Base-by-base conservation (phyloP, 164 flowering plant genomes). In the Aristolochia contorta region DNA sequence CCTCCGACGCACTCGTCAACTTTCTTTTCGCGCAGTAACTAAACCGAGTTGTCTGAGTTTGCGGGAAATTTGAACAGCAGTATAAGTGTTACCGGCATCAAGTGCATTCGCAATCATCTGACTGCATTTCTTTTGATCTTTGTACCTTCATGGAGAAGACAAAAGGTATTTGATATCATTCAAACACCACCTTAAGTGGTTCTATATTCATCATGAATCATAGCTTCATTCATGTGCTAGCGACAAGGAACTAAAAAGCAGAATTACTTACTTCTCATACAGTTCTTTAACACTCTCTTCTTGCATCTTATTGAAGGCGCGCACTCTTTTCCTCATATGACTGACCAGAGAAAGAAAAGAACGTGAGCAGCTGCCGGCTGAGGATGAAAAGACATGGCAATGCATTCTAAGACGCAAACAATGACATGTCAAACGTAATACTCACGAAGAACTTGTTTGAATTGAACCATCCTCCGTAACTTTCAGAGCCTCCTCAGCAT, bases 1-100 rank as follows among this genome's bases (percentile, higher is more conserved):
- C 71, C 69, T 60, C 60, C 47, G 67, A 63, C 10, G 65, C 51
- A 59, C 66, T 50, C 50, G 67, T 60, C 52, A 46, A 52, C 64
- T 21, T 76, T 69, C 69, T 85, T 54, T 56, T 59, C 61, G 74
- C 67, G 85, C 76, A 72, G 69, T 69, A 53, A 2, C 62, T 23
- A 94, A 69, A 43, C 96, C 96, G 68, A 91, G 91, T 67, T 89
- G 87, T 79, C 79, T 88, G 22, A 91, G 87, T 68, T 85, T 91
- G 20, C 75, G 82, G 10, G 96, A 75, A 61, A 89, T 71, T 77
- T 85, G 91, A 18, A 78, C 76, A 50, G 96, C 73, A 24, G 93
- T 79, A 61, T 85, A 72, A 48, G 56, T 66, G 49, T 74, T 79
- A 57, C 74, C 81, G 51, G 76, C 67, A 70, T 78, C 91, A 65